These are phyloP conservation scores for Saturnispora kantuleensis DNA, from an alignment of 805 yeast species.

Conservation along the genomic window DNA sequence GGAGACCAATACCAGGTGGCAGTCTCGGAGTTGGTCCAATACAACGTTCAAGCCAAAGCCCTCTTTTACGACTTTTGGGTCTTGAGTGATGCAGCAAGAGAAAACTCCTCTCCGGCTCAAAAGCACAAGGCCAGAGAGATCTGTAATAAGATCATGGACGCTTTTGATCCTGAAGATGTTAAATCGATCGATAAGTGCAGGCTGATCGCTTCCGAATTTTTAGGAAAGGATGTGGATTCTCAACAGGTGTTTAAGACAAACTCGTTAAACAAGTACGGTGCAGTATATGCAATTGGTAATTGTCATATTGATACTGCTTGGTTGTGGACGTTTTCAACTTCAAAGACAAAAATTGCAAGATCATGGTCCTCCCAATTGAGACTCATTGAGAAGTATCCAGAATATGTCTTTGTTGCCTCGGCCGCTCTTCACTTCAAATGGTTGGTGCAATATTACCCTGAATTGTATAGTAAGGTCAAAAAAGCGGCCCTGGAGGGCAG, in stretches of 20 bases:
- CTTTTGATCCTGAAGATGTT: conserved; percentile 65
- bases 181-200: conserved; percentile 53
- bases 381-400: conserved; percentile 80
- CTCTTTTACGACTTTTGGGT: conserved; percentile 78
- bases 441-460: conserved; percentile 83
- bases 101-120: conserved; percentile 65
- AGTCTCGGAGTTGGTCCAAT: conserved; percentile 70
- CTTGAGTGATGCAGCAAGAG: conserved; percentile 85
- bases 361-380: conserved; percentile 93
- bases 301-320: conserved; percentile 98
- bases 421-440: conserved; percentile 95
- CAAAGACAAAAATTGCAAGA: conserved; percentile 83
- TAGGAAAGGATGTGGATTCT: conserved; percentile 60
- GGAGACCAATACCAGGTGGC: conserved; percentile 56
- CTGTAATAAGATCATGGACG: conserved; percentile 75
- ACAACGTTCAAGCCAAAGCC: conserved; percentile 71
- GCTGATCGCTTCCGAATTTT: conserved; percentile 46
- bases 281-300: conserved; percentile 82
- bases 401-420: conserved; percentile 87
- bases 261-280: conserved; percentile 30
- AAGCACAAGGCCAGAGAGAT: conserved; percentile 72
- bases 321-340: conserved; percentile 99
- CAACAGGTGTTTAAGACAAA: conserved; percentile 49
- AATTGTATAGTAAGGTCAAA: conserved; percentile 52
- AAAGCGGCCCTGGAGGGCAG: conserved; percentile 60